These are phyloP conservation scores for Cystobasidium tubakii DNA, from an alignment of 768 basidiomycete species.

Conservation along the genomic window DNA sequence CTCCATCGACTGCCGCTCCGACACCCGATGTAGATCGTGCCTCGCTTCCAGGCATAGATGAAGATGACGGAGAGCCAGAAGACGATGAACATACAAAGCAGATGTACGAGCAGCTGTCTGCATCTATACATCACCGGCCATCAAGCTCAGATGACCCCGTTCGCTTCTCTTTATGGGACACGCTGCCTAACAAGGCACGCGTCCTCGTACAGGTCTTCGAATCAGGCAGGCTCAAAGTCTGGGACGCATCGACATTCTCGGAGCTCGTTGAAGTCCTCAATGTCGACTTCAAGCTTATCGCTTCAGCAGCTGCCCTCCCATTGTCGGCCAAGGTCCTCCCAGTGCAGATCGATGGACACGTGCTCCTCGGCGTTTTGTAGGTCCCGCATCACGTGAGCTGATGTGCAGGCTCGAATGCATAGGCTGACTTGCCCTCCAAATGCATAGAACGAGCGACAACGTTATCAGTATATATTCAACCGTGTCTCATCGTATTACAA, in stretches of 20 bases:
- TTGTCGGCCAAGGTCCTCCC: background rate
- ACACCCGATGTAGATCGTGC: background rate
- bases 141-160: background rate
- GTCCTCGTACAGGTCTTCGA: constrained; percentile 2
- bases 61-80: constrained; percentile 5
- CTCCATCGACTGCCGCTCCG: too few species aligned
- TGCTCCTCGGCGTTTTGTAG: background rate
- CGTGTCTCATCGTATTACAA: background rate
- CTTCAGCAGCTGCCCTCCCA: background rate
- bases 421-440: background rate
- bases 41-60: background rate
- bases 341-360: background rate
- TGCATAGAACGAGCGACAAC: constrained; percentile 11
- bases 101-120: background rate
- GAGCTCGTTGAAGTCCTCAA: constrained; percentile 21
- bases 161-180: constrained; percentile 18
- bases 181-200: constrained; percentile 7
- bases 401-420: background rate
- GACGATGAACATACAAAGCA: background rate
- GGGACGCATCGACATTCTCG: background rate
- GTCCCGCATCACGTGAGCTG: background rate
- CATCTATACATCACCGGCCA: background rate
- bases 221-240: constrained; percentile 21
- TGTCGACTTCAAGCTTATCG: background rate
- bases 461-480: background rate